Conservation (phyloP, 176 grass and related monocot genomes). For the Phoenix dactylifera region DNA sequence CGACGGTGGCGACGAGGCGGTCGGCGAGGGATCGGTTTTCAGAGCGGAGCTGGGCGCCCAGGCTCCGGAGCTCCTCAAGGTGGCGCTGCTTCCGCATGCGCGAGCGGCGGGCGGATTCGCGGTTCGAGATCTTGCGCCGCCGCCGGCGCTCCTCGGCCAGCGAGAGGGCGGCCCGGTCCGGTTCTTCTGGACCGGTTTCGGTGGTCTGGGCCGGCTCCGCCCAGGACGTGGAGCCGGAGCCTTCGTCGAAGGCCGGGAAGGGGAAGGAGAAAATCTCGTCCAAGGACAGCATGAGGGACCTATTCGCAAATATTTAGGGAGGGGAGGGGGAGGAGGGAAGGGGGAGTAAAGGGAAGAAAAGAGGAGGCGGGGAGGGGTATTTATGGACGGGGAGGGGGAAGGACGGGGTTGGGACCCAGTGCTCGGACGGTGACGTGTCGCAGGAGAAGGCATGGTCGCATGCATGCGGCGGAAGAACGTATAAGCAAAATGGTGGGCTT, state of each 20-base stretch:
- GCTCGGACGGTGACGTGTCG: conserved; percentile 1
- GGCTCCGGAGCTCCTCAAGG: conserved; percentile 24
- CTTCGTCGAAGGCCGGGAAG: conserved; percentile 10
- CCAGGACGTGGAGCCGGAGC: conserved; percentile 5
- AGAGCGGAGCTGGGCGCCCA: conserved; percentile 8
- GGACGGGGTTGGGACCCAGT: conserved; percentile 16
- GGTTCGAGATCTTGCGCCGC: conserved; percentile 48
- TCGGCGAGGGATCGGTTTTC: conserved; percentile 11
- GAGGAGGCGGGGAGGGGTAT: conserved; percentile 31
- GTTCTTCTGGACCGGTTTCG: background rate
- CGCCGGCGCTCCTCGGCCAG: conserved; percentile 9
- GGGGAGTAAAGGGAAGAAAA: conserved; percentile 53
- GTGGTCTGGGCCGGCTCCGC: background rate
- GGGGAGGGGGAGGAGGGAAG: conserved; percentile 8
- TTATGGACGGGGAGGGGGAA: conserved; percentile 35
- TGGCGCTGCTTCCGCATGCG: conserved; percentile 29
- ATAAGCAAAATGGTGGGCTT: no score
- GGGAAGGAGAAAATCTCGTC: background rate
- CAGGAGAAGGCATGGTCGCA: no score
- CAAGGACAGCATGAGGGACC: conserved; percentile 6
- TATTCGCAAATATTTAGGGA: background rate
- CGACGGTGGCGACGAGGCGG: background rate
- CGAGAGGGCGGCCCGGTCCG: background rate
- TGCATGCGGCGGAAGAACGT: no score
- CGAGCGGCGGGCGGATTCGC: conserved; percentile 55